Percentiles rank a stretch among this genome's conserved stretches.
Evolutionary conservation across 495 filamentous ascomycete species (phyloP).

Genomic region (Penicillium steckii): DNA sequence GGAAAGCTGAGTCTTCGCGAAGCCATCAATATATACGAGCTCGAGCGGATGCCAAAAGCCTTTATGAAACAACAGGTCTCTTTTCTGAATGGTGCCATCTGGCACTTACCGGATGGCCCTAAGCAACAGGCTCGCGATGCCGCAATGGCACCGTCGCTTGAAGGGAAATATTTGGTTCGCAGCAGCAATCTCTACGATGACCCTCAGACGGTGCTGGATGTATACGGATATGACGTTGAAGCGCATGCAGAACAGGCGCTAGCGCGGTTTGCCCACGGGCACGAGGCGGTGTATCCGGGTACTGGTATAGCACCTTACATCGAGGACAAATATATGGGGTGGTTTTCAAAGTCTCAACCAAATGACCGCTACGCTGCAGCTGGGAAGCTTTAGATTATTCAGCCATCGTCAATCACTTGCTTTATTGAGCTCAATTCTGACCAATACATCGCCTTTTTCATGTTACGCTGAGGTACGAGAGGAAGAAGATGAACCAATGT

Average conservation of each 20-base stretch:
- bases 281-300: neutral
- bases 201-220: constrained; percentile 31
- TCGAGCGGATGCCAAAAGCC: constrained; percentile 28
- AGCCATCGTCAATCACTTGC: neutral
- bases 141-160: constrained; percentile 29
- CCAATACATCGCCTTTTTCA: neutral
- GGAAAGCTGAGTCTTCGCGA: constrained; percentile 18
- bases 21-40: constrained; percentile 21
- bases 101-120: constrained; percentile 42
- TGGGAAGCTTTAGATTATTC: neutral
- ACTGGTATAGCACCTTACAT: neutral
- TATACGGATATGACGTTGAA: constrained; percentile 25
- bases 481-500: neutral
- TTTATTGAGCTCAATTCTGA: neutral
- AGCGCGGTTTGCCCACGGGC: neutral
- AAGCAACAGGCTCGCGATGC: constrained; percentile 35
- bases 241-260: constrained; percentile 7
- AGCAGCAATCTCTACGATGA: constrained; percentile 46
- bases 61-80: constrained; percentile 28
- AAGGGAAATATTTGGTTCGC: constrained; percentile 16
- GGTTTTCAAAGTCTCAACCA: neutral
- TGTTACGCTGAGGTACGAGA: neutral
- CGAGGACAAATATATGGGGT: neutral
- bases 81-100: constrained; percentile 30
- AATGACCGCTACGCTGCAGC: neutral